Base-by-base conservation (phyloP, 331 rosid genomes). In the Prunus yedoensis region DNA sequence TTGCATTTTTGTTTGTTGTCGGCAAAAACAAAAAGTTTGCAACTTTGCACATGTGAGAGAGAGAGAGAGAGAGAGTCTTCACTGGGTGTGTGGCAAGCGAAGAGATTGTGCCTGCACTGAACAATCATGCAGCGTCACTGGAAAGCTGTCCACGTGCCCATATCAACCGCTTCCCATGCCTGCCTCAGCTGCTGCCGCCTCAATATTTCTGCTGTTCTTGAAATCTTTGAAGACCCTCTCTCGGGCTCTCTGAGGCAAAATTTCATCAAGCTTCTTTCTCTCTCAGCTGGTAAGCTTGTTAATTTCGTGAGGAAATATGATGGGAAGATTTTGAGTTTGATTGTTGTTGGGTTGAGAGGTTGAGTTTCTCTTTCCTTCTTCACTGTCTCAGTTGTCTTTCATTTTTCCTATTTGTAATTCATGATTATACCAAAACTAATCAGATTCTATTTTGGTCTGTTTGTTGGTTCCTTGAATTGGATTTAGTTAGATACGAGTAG, bases 61-160 rank as follows among this genome's bases (percentile, higher is more conserved):
- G 35, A 30, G 38, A 32, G 38, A 32, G 38, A 35, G 38, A 35
- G 38, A 5, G 38, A 35, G 38, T 35, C 38, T 5, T 35, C 38
- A 35, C 38, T 35, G 38, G 3, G 17, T 52, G 65, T 35, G 75
- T 14, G 65, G 50, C 75, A 32, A 35, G 1, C 75, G 12, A 23
- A 52, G 64, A 70, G 59, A 17, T 16, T n/a, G 61, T 11, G 15
- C 35, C 51, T 11, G 64, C 2, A 27, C 16, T 59, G 8, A 70
- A n/a, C 14, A 32, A n/a, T 13, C 53, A 38, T 38, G 66, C 53
- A 56, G 65, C 41, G 28, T 71, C 52, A 56, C 75, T 56, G 54
- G 41, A 56, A 41, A 57, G 21, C 35, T 23, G 41, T 21, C 52
- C 76, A 71, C 54, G 66, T 71, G 65, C 14, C 65, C 50, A 54